Base-by-base conservation (phyloP, 495 filamentous ascomycete genomes). In the Daldinia loculata region DNA sequence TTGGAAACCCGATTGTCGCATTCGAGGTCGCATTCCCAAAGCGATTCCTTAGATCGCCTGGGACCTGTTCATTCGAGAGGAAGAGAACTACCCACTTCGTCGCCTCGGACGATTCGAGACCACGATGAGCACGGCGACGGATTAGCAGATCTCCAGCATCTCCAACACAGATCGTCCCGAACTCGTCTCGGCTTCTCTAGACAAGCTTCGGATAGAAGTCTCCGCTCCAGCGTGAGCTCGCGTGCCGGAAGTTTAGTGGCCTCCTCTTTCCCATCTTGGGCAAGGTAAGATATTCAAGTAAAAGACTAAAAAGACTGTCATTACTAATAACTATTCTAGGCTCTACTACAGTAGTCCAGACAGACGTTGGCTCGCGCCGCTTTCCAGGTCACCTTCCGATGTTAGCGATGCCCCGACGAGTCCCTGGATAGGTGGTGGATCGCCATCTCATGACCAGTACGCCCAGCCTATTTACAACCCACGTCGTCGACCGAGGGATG, bases 201-300 rank as follows among this genome's bases (percentile, higher is more conserved):
- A 60, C 75, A 78, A 67, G 72, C 80, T 17, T 80, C 81, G 9
- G 82, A 83, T 56, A 77, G 82, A 34, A 83, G 82, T 71, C 79
- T 86, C 61, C 81, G 84, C 60, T 85, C 86, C 15, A 76, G 43
- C 43, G 43, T 77, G 53, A 84, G 83, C 78, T 83, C 85, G 22
- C 80, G 85, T 32, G 66, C 79, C 39, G 83, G 84, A 68, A 90
- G 86, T 58, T 82, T 91, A 38, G 83, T 87, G 36, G 56, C 79
- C 0, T 81, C 78, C 61, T 81, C 86, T 30, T 86, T 93, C 55
- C 89, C 89, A n/a, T 78, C 84, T 38, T 91, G 89, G 89, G 89
- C 89, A 59, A 83, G 80, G 82, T 85, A 80, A 60, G 77, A 56
- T 32, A 57, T 53, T 27, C 7, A 17, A 63, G 27, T 22, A 56